phyloP scores from a whole-genome alignment of 2,329 filamentous ascomycete species.

The Aspergillus eucalypticola region DNA sequence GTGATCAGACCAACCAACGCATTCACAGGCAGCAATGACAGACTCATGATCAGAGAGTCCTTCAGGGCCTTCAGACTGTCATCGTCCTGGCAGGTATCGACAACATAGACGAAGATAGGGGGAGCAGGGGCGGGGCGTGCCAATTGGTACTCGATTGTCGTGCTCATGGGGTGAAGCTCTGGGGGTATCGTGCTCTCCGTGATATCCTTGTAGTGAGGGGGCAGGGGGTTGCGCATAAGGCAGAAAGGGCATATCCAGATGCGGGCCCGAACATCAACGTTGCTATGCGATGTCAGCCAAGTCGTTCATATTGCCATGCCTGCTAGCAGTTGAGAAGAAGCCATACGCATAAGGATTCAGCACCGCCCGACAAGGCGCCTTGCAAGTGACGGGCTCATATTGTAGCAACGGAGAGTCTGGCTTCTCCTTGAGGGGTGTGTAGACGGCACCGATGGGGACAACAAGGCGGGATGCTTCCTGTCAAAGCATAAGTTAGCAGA shows the following conservation, averaged over 20 bases:
- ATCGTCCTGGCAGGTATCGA: slow-evolving; percentile 69
- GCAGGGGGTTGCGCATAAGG: slow-evolving; percentile 64
- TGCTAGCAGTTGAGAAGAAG: slow-evolving; percentile 1
- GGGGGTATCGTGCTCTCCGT: slow-evolving; percentile 65
- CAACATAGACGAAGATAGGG: slow-evolving; percentile 69
- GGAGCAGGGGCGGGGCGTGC: slow-evolving; percentile 63
- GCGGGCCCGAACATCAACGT: slow-evolving; percentile 65
- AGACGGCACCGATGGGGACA: slow-evolving; percentile 92
- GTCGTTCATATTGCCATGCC: slow-evolving; percentile 5
- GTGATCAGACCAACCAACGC: slow-evolving; percentile 66
- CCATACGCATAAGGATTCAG: slow-evolving; percentile 94
- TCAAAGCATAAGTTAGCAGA: slow-evolving; percentile 30
- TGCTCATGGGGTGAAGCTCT: slow-evolving; percentile 65
- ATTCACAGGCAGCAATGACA: slow-evolving; percentile 63
- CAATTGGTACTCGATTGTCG: slow-evolving; percentile 67
- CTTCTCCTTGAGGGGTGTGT: slow-evolving; percentile 95
- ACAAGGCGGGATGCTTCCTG: slow-evolving; percentile 92
- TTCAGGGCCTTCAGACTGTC: slow-evolving; percentile 67
- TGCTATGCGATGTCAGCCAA: slow-evolving; percentile 45
- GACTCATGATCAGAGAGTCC: slow-evolving; percentile 67
- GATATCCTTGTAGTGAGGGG: slow-evolving; percentile 69
- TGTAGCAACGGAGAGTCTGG: slow-evolving; percentile 81
- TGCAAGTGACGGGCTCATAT: slow-evolving; percentile 97
- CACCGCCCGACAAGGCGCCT: slow-evolving; percentile 90
- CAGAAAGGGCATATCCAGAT: slow-evolving; percentile 72